Base-by-base conservation (phyloP, 2,329 filamentous ascomycete species). In the Setomelanomma holmii region DNA sequence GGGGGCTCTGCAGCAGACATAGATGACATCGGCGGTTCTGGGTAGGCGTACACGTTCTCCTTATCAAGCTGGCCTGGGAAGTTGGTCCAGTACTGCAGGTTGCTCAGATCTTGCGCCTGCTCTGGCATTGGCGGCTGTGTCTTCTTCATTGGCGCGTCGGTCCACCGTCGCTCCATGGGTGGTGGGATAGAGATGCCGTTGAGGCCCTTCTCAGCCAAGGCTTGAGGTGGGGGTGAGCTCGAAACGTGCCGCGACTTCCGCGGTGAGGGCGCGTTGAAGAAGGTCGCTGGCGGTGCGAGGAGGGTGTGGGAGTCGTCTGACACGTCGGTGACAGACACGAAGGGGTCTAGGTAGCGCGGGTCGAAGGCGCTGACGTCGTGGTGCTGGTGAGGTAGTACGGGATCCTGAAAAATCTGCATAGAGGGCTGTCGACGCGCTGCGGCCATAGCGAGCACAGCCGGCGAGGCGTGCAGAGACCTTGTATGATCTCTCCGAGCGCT, bases 71-170 rank as follows among this genome's bases (percentile, higher is more conserved):
- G 68, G 61, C 77, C 71, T 49, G 78, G 78, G 23, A 57, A 55
- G 27, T 78, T 79, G 36, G 79, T 78, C 69, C 84, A 85, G 27
- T 79, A 71, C 4, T 81, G 80, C 56, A 84, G 82, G 16, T 16
- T 3, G 10, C 86, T 85, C 61, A 70, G 67, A 42, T 45, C 33
- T 20, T 66, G 64, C n/a, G 62, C 38, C 34, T 64, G 63, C 17
- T 63, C 58, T 8, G 49, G 48, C 83, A 86, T 52, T 80, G 84
- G 43, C 78, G 50, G 81, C 76, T 60, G 66, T 22, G 53, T 76
- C 71, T 85, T 89, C 81, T 91, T 91, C 66, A 84, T 79, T 49
- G 88, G 83, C 22, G 86, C 89, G 73, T 90, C 89, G 30, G 88
- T 89, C 30, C 76, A 82, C 17, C 73, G 72, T 50, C 81, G 77